Evolutionary conservation across 2,329 filamentous ascomycete genomes (phyloP), one percentile per base, ranked within the genome.

Genomic region (Botrytis elliptica): DNA sequence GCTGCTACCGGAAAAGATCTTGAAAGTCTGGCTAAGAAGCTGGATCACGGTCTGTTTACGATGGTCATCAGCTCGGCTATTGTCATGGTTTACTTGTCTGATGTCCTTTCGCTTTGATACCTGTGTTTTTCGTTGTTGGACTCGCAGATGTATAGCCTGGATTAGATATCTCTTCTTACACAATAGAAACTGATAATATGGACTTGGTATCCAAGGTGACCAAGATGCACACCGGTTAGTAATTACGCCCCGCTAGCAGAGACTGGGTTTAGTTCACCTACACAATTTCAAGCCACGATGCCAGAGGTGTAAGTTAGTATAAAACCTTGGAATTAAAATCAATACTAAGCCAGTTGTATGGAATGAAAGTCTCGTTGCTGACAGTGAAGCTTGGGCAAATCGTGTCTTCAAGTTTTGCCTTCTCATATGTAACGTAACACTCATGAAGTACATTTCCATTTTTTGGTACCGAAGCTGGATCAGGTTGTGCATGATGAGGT

Each of bases 131-230:
- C 0, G 20, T 1, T 25, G 33, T 66, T 36, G 12, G 22, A 2
- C 5, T 38, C 0, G 44, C 22, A 25, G 22, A 49, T 49, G 29
- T 29, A 66, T n/a, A 16, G 25, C 10, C 12, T 18, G 44, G 3
- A 18, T 3, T 29, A 7, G 6, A 18, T 10, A n/a, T 36, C 25
- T 18, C 33, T 18, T 2, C 64, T 38, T 29, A 9, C 16, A 2
- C 8, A 4, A 29, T 1, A 0, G 2, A 1, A 42, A 10, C 4
- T 4, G 22, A 20, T 5, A 3, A 29, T 1, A 10, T 29, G 4
- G 6, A 20, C n/a, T n/a, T 4, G 25, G 38, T 64, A 14, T 40
- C 60, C 40, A 20, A 29, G 38, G 6, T 38, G 25, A n/a, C 7
- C 1, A 18, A n/a, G 1, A 40, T 14, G 25, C 59, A 25, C 5